Percentiles rank a stretch among this genome's conserved stretches.
Evolutionary conservation across 148 eudicot species (phyloP).

Genomic region (Fagopyrum tataricum): DNA sequence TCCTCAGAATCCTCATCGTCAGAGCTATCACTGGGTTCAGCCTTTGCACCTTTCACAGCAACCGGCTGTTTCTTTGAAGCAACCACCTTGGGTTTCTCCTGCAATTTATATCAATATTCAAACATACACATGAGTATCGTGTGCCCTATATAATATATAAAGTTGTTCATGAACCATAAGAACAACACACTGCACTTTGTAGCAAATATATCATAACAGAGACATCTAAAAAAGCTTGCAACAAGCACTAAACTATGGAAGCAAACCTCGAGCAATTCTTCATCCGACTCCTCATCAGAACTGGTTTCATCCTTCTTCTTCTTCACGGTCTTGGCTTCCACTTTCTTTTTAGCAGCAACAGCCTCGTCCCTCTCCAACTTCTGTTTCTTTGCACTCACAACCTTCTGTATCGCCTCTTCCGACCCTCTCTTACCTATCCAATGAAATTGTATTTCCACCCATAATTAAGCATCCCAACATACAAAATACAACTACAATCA

Average conservation of each 20-base stretch:
- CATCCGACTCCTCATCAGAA: slow-evolving; percentile 31
- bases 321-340: slow-evolving; percentile 19
- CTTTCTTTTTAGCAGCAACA: slow-evolving; percentile 25
- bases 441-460: background rate
- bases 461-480: background rate
- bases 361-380: slow-evolving; percentile 30
- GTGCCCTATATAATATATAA: too few species aligned
- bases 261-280: slow-evolving; percentile 31
- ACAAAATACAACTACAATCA: background rate
- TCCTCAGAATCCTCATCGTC: slow-evolving; percentile 7
- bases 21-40: slow-evolving; percentile 22
- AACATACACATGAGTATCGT: background rate
- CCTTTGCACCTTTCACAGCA: slow-evolving; percentile 11
- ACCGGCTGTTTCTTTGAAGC: slow-evolving; percentile 3
- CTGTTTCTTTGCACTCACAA: slow-evolving; percentile 37
- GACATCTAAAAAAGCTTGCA: background rate
- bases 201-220: background rate
- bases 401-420: slow-evolving; percentile 29
- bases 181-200: background rate
- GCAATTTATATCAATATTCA: background rate
- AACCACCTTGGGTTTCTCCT: slow-evolving; percentile 6
- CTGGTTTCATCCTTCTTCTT: slow-evolving; percentile 34
- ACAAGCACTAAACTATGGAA: background rate
- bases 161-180: background rate
- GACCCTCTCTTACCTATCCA: slow-evolving; percentile 53